Evolutionary conservation across 805 yeast species (phyloP).

Genomic region (Candida endomychidarum): DNA sequence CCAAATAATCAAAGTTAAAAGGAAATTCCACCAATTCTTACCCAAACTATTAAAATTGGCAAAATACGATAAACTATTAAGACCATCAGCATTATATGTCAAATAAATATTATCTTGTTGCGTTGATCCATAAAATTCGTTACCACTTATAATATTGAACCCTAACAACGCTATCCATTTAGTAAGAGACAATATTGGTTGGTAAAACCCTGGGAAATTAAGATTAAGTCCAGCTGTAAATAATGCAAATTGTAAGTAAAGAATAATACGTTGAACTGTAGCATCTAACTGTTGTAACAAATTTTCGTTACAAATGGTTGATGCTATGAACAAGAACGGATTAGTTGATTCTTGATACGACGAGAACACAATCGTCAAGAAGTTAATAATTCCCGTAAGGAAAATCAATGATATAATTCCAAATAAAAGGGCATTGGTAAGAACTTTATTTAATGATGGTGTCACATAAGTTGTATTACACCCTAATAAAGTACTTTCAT

Average conservation of each 20-base stretch:
- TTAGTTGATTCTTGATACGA: constrained; percentile 60
- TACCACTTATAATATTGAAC: constrained; percentile 19
- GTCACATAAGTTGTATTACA: constrained; percentile 51
- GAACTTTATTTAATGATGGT: constrained; percentile 36
- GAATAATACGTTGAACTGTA: constrained; percentile 45
- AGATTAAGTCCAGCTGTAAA: constrained; percentile 56
- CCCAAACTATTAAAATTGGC: constrained; percentile 22
- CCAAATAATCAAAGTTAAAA: constrained; percentile 33
- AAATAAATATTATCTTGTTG: constrained; percentile 39
- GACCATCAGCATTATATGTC: constrained; percentile 42
- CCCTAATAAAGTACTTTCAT: constrained; percentile 37
- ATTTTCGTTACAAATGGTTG: constrained; percentile 59
- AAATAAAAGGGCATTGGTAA: constrained; percentile 35
- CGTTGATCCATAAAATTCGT: constrained; percentile 12
- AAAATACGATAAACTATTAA: constrained; percentile 36
- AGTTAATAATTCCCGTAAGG: constrained; percentile 40
- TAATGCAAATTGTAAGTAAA: constrained; percentile 59
- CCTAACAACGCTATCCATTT: constrained; percentile 60
- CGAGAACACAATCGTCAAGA: constrained; percentile 44
- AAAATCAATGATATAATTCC: constrained; percentile 41
- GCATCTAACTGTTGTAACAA: constrained; percentile 58
- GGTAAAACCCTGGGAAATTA: constrained; percentile 62
- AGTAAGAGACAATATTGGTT: constrained; percentile 49
- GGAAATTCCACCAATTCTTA: constrained; percentile 45
- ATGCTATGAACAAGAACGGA: constrained; percentile 51